phyloP scores from a whole-genome alignment of 179 eudicot genomes.

The Drosera spatulata region DNA sequence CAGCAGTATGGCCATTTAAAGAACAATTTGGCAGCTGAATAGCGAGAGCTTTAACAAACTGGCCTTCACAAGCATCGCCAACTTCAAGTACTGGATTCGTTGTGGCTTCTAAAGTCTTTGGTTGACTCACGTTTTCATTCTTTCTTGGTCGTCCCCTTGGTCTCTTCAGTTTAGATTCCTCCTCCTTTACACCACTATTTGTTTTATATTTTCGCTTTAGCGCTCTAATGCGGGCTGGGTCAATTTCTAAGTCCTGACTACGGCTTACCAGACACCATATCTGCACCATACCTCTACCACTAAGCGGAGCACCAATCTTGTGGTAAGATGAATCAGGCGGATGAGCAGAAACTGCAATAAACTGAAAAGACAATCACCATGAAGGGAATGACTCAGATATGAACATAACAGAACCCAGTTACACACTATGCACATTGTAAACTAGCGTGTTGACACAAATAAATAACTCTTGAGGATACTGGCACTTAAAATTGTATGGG shows the following conservation, averaged over 20 bases:
- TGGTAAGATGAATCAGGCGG: slow-evolving; percentile 89
- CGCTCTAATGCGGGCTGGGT: slow-evolving; percentile 19
- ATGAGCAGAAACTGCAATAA: slow-evolving; percentile 89
- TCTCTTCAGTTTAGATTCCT: slow-evolving; percentile 9
- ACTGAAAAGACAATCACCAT: slow-evolving; percentile 30
- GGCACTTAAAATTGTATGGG: too few species aligned
- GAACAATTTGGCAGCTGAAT: too few species aligned
- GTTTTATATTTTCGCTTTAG: slow-evolving; percentile 14
- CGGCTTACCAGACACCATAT: slow-evolving; percentile 62
- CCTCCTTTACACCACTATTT: slow-evolving; percentile 9
- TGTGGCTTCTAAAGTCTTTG: too few species aligned
- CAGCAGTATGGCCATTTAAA: too few species aligned
- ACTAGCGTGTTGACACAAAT: too few species aligned
- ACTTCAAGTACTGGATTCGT: too few species aligned
- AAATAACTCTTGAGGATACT: too few species aligned
- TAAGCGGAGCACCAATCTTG: slow-evolving; percentile 68
- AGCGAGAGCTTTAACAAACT: too few species aligned
- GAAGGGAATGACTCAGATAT: background rate
- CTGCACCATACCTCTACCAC: slow-evolving; percentile 83
- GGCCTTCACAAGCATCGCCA: too few species aligned
- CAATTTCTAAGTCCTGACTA: slow-evolving; percentile 16
- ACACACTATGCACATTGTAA: too few species aligned
- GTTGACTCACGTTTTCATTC: background rate
- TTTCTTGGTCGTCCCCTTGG: slow-evolving; percentile 27
- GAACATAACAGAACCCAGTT: background rate